Conservation (phyloP, 441 rosid genomes). For the Arabidopsis lyrata region DNA sequence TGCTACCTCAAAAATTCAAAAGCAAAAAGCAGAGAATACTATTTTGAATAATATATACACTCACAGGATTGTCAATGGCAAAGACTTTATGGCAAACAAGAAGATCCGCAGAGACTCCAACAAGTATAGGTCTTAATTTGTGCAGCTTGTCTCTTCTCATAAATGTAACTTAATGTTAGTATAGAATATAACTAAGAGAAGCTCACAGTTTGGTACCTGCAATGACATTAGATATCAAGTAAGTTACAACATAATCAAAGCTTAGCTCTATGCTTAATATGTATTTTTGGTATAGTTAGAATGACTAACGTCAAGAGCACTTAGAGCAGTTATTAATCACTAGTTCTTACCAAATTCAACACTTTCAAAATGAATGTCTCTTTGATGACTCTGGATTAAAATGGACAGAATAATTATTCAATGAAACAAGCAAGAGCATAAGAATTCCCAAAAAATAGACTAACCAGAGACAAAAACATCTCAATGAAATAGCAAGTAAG, state of each 20-base stretch:
- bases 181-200: background rate
- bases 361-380: background rate
- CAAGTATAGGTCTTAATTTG: constrained; percentile 95
- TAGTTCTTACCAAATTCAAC: constrained; percentile 1
- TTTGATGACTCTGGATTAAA: background rate
- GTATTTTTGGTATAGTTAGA: background rate
- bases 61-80: constrained; percentile 97
- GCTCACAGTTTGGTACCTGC: constrained; percentile 51
- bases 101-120: constrained; percentile 92
- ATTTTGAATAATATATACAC: constrained; percentile 41
- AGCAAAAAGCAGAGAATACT: no score
- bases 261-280: background rate
- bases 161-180: constrained; percentile 5
- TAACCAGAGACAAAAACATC: background rate
- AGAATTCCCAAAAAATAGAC: background rate
- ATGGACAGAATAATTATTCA: background rate
- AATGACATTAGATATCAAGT: background rate
- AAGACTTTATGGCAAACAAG: constrained; percentile 98
- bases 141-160: constrained; percentile 95
- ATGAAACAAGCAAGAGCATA: background rate
- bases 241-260: background rate
- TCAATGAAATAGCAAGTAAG: background rate
- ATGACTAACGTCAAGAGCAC: background rate
- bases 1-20: no score
- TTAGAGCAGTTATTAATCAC: background rate